Base-by-base conservation (phyloP, 208 protist genomes). In the Leishmania mexicana region DNA sequence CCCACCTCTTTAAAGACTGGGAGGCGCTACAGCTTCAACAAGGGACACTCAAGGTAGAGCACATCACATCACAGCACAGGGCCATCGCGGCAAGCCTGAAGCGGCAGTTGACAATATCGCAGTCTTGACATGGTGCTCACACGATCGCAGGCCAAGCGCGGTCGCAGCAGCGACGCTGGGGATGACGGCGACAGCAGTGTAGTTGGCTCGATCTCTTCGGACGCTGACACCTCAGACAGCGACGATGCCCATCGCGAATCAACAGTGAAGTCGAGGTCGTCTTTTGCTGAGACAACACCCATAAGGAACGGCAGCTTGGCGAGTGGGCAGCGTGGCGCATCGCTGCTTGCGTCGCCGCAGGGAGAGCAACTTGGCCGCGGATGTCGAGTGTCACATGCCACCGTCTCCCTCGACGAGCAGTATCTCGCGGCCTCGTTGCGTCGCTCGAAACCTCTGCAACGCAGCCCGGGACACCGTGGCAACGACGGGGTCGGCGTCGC, bases 351-450 rank as follows among this genome's bases (percentile, higher is more conserved):
- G 51, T 60, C 72, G 3, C 72, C 24, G 5, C 8, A 11, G 0
- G 68, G 75, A 8, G 89, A 96, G 85, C 81, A 72, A 15, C 86
- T 96, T 10, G 93, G 93, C 7, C 89, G 93, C 28, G 93, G 93
- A 28, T 94, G 89, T 75, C 91, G 93, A 0, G 82, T 94, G 17
- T 65, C 85, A 6, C 91, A 89, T 40, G 28, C 76, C 6, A 71
- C 74, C 13, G 35, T 80, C 51, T 83, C 89, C 1, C 85, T 93
- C 19, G 89, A 93, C 38, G 89, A 93, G 78, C 24, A 89, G 78
- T 93, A 93, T 72, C 78, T 93, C 1, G 54, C 51, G 3, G 68
- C 78, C 31, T 82, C 81, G 7, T 40, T 87, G n/a, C 62, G 57
- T 24, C 76, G 78, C 67, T 70, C 75, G 49, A 78, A 40, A 45